Evolutionary conservation across 148 eudicot genomes (phyloP).

Genomic region (Talinum fruticosum): DNA sequence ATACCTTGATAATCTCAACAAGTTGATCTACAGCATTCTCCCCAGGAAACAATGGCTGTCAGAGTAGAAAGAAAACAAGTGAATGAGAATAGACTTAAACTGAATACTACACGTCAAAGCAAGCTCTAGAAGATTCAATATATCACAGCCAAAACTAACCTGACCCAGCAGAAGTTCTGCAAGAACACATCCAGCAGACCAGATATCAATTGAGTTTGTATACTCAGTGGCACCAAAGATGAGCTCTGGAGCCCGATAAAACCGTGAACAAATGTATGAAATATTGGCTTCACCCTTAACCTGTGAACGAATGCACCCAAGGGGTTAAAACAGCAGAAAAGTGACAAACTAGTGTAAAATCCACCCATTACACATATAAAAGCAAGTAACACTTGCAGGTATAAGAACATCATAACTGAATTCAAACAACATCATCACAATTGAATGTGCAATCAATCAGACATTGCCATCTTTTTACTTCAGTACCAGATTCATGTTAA

Average conservation of each 20-base stretch:
- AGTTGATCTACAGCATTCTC: slow-evolving; percentile 48
- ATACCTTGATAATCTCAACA: slow-evolving; percentile 43
- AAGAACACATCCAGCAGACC: slow-evolving; percentile 65
- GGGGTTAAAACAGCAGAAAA: neutral
- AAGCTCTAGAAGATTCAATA: neutral
- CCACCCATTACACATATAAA: no score
- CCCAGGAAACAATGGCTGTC: slow-evolving; percentile 44
- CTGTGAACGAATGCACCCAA: slow-evolving; percentile 17
- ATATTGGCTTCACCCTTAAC: slow-evolving; percentile 57
- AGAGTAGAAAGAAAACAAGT: neutral
- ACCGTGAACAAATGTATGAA: slow-evolving; percentile 57
- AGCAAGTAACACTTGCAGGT: no score
- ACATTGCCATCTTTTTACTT: neutral
- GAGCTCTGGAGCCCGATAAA: slow-evolving; percentile 58
- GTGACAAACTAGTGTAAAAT: no score
- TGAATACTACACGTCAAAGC: neutral
- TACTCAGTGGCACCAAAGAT: slow-evolving; percentile 63
- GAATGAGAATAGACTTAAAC: neutral
- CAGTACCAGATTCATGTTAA: neutral
- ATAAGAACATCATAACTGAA: neutral
- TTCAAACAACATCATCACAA: neutral
- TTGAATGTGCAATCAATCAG: neutral
- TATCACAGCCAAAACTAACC: slow-evolving; percentile 21
- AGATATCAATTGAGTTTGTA: slow-evolving; percentile 48
- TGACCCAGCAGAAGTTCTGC: slow-evolving; percentile 59